Evolutionary conservation across 306 rosid genomes (phyloP).

Genomic region (Potentilla sterilis): DNA sequence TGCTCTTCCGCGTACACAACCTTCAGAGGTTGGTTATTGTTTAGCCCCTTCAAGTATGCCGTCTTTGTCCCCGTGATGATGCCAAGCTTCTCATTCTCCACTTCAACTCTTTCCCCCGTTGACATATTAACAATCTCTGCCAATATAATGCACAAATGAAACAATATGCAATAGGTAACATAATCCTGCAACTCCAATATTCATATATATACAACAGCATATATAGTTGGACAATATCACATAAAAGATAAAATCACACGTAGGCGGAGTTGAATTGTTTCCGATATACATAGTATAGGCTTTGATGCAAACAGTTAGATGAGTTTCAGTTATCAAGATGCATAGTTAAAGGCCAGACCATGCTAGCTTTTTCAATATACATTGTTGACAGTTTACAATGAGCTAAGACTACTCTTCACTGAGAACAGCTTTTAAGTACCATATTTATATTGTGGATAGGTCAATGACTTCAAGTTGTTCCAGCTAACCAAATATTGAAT

Average conservation of each 20-base stretch:
- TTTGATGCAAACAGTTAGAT: background rate
- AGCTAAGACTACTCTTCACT: background rate
- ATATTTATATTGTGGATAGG: background rate
- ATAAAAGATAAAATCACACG: background rate
- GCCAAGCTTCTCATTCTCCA: too few relatives aligned
- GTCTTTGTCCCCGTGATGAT: too few relatives aligned
- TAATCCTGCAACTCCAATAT: background rate
- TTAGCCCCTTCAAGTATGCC: too few relatives aligned
- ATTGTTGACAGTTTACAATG: background rate
- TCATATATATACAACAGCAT: background rate
- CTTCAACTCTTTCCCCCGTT: too few relatives aligned
- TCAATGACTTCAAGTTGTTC: too few relatives aligned
- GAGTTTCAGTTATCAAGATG: background rate
- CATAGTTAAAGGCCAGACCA: background rate
- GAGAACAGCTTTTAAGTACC: background rate
- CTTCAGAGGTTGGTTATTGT: too few relatives aligned
- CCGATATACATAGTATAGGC: background rate
- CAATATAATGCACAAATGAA: too few relatives aligned
- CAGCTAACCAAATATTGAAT: too few relatives aligned
- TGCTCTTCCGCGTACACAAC: too few relatives aligned
- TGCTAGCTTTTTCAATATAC: background rate
- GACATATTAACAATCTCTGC: too few relatives aligned
- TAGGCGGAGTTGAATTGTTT: background rate
- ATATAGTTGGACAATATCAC: background rate
- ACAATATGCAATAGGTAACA: too few relatives aligned